A percentile compares a stretch with the other conserved stretches of the same genome.
Evolutionary conservation across 1,139 yeast species (phyloP).

Genomic region (Pichia sp.): DNA sequence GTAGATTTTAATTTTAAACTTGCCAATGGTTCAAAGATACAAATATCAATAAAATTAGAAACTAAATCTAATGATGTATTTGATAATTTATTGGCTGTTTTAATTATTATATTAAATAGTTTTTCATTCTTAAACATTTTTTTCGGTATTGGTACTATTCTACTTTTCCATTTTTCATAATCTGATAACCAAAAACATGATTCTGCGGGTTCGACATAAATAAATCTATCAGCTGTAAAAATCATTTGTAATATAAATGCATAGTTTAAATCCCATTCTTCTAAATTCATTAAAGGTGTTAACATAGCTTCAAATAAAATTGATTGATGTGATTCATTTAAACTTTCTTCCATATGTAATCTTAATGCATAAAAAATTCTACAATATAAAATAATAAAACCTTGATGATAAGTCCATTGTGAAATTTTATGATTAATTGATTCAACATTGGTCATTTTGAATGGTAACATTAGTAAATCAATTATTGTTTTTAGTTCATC

Average conservation of each 20-base stretch:
- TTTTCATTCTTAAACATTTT: slow-evolving; percentile 6
- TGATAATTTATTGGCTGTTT: background rate
- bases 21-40: slow-evolving; percentile 3
- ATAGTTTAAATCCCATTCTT: slow-evolving; percentile 3
- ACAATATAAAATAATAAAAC: slow-evolving; percentile 10
- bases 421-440: background rate
- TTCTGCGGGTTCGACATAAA: slow-evolving; percentile 3
- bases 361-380: slow-evolving; percentile 11
- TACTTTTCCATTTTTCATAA: slow-evolving; percentile 12
- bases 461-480: slow-evolving; percentile 8
- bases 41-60: background rate
- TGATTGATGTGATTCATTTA: background rate
- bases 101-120: slow-evolving; percentile 2
- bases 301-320: slow-evolving; percentile 3
- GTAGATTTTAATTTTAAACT: slow-evolving; percentile 1
- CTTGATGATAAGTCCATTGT: slow-evolving; percentile 9
- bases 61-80: background rate
- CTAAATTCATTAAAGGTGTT: slow-evolving; percentile 7
- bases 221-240: slow-evolving; percentile 5
- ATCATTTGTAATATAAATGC: slow-evolving; percentile 4
- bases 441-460: background rate
- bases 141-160: slow-evolving; percentile 8
- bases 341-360: slow-evolving; percentile 6
- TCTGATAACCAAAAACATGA: slow-evolving; percentile 14
- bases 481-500: slow-evolving; percentile 1